Base-by-base conservation (phyloP, 495 filamentous ascomycete species). In the Xylaria castorea region DNA sequence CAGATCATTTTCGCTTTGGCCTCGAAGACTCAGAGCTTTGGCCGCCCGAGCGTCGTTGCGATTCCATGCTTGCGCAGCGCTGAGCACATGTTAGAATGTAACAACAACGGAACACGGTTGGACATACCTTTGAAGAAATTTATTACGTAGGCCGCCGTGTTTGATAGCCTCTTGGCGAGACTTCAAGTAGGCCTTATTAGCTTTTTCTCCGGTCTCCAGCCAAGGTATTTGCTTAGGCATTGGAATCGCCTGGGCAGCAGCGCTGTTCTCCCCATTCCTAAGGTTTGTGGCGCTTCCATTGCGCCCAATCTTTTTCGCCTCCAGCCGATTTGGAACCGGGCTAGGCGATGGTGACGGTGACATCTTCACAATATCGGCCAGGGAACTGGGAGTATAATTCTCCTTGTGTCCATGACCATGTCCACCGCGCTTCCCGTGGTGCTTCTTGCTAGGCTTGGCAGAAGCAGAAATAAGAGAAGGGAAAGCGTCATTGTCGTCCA, bases 11-110 rank as follows among this genome's bases (percentile, higher is more conserved):
- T 98, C 97, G 57, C 91, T 94, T 80, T 98, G 97, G 34, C 97
- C 97, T 18, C 97, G 92, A 60, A 98, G 88, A 72, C 93, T 96
- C 63, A 98, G 86, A 50, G 96, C 96, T 83, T 98, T 98, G 38
- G 97, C 97, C 20, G 96, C 95, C 74, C 97, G 91, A 30, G 97
- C 95, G 80, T 99, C 97, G 77, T 97, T 98, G 63, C 97, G 92
- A 79, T 98, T 97, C 97, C 97, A 99, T n/a, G 97, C 97, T 86
- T 97, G 95, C n/a, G 96, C 95, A 66, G 97, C 97, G 78, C 94
- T 97, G 67, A 38, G 32, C 51, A 20, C 42, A 9, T 36, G 78
- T 85, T 62, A 85, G 75, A 50, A 55, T 75, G 36, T 5, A 5
- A 70, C 22, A 38, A 67, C 11, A 20, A 38, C 4, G 25, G 9